Percentiles rank a stretch among this genome's conserved stretches.
Evolutionary conservation across 106 monocot genomes (phyloP).

Genomic region (Posidonia australis): DNA sequence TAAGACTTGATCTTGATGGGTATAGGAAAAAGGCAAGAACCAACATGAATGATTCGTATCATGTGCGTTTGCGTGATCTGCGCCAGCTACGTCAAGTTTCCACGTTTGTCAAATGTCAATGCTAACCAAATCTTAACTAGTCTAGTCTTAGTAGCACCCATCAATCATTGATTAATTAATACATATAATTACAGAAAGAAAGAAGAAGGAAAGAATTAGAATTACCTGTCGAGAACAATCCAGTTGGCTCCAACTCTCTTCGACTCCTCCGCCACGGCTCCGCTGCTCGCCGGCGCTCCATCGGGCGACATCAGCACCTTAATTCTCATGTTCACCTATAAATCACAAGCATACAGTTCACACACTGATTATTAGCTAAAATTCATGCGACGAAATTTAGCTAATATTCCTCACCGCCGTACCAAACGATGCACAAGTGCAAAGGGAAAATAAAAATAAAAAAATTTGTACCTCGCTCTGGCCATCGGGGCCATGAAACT

Average conservation of each 20-base stretch:
- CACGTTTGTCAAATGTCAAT: too few relatives aligned
- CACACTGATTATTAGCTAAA: neutral
- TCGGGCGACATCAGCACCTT: slow-evolving; percentile 38
- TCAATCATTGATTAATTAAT: too few relatives aligned
- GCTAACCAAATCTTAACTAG: too few relatives aligned
- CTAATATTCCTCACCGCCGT: too few relatives aligned
- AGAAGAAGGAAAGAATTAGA: neutral
- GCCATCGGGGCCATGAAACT: slow-evolving; percentile 27
- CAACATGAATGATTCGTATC: too few relatives aligned
- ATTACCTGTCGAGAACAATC: slow-evolving; percentile 54
- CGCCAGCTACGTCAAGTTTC: too few relatives aligned
- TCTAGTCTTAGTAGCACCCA: too few relatives aligned
- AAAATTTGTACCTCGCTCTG: slow-evolving; percentile 19
- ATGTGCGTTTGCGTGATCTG: too few relatives aligned
- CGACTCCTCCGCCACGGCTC: slow-evolving; percentile 46
- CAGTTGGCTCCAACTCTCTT: slow-evolving; percentile 49
- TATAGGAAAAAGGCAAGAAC: too few relatives aligned
- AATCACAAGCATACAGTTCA: neutral
- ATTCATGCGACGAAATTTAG: too few relatives aligned
- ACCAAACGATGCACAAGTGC: too few relatives aligned
- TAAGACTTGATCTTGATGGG: too few relatives aligned
- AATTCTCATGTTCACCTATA: slow-evolving; percentile 39
- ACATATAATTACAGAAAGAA: neutral
- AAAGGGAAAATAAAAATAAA: neutral
- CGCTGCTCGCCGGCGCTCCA: slow-evolving; percentile 7